Evolutionary conservation across 176 grass and related monocot species (phyloP), one percentile per base, ranked within the genome.

Genomic region (Cymbopogon citratus): DNA sequence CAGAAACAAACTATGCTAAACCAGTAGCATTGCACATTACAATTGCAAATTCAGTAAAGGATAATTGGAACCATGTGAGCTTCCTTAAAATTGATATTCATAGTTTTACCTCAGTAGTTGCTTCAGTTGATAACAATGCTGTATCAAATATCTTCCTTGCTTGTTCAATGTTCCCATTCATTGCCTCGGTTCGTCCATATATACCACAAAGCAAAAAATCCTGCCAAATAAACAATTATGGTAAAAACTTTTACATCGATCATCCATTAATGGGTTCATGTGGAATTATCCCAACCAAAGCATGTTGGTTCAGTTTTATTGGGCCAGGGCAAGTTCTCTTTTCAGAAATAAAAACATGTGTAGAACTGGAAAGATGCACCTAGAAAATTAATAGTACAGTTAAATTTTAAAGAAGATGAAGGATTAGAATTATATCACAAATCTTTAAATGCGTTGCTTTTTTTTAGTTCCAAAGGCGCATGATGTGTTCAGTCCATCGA

Each of bases 141-240:
- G 92, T 86, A 80, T 98, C 95, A 86, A 98, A 93, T 88, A 98
- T 98, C 79, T 94, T 94, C 83, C 95, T 98, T 80, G 92, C 92
- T 76, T 91, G 84, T 60, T 94, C 92, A 80, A 95, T 79, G 65
- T 93, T 92, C 45, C 95, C 92, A 86, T 86, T 87, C 68, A 85
- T 71, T 60, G 95, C 92, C 72, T 95, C 95, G 54, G 82, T 94
- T 86, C 78, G 86, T 4, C 81, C 95, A 94, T 95, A 98, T 85
- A 98, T 88, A 56, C 95, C 95, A 59, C 95, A 98, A 82, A 98
- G 84, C 75, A 98, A 83, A 74, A 98, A 64, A 81, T 98, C 90
- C 95, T 98, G 84, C 33, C 51, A 43, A 85, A 35, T 24, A 73
- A 64, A 75, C 40, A 73, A 62, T 45, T 33, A 46, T 13, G 1